Evolutionary conservation across 2,329 filamentous ascomycete genomes (phyloP), one percentile per base, ranked within the genome.

Genomic region (Nannizziopsis arthrosporioides): DNA sequence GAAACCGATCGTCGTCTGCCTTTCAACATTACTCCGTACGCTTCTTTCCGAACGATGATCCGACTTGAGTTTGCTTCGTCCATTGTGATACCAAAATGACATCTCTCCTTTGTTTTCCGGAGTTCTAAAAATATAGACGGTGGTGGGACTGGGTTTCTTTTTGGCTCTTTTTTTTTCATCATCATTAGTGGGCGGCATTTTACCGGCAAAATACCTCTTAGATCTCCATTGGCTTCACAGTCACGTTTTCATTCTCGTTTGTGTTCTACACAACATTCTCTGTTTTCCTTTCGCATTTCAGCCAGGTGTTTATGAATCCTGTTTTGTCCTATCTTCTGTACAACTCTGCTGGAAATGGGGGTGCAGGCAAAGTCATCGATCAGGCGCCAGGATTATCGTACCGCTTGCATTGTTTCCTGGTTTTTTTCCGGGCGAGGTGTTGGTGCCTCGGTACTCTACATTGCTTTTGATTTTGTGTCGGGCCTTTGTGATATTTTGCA

Each of bases 11-110:
- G 22, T 27, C 22, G 22, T 27, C 22, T 3, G 22, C 22, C 22
- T 27, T 27, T 45, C 9, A 7, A 37, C 18, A 32, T n/a, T 41
- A 3, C 36, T 27, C 8, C 17, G 42, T 39, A 38, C 36, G n/a
- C 7, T 42, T 12, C 17, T 27, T 10, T 36, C 22, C 36, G 38
- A 37, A 41, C 38, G 45, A 42, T 27, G 17, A 34, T 47, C 39
- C 36, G 12, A 36, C 38, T 47, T 37, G 45, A 41, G 36, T 42
- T 47, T 42, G 35, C 18, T 31, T 37, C 17, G 44, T 37, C n/a
- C 30, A n/a, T 15, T 42, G 45, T 42, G 45, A 47, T 47, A 47
- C 45, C 45, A 47, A 37, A 47, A 47, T 42, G 30, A 47, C 45
- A 42, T 37, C 37, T 36, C 31, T 37, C 30, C 3, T 41, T 41